Base-by-base conservation (phyloP, 345 rosid genomes). In the Populus nigra region DNA sequence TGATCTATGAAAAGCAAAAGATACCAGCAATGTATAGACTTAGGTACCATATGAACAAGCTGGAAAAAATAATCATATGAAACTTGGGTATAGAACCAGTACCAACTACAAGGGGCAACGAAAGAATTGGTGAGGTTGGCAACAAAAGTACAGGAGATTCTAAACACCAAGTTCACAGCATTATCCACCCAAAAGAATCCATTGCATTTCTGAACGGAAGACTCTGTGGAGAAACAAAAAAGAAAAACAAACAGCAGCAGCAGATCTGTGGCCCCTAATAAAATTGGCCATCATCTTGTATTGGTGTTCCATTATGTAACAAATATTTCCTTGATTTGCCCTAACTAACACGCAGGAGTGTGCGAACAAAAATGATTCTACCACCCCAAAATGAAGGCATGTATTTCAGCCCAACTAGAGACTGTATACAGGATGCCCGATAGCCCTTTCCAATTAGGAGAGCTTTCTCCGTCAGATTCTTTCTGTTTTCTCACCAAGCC, bases 351-450 rank as follows among this genome's bases (percentile, higher is more conserved):
- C 8, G 78, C 76, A 71, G 63, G 72, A 62, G 79, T 9, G 36
- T 20, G n/a, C 29, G 25, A 35, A 16, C 17, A 20, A 55, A 65
- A 65, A 69, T 16, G 39, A 67, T 59, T 76, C 90, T 92, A 90
- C 90, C 90, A 94, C 75, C 99, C 99, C 90, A 90, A 84, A 74
- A 91, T 78, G 74, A 94, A 94, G 75, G 97, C 95, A 86, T 96
- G 95, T 77, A 94, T 85, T 81, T 94, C 98, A 45, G 91, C 93
- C 99, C 98, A 96, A 82, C 91, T 86, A 35, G 95, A 86, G 73
- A 89, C 97, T 16, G 97, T 94, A 75, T 91, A 94, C 68, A 96
- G 90, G 72, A 85, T 86, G 70, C 98, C 99, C 39, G 97, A 89
- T 38, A 73, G 82, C 63, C 89, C 87, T 73, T 89, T 91, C 97